phyloP scores from a whole-genome alignment of 352 stramenopile species.

The Phytophthora foliorum region DNA sequence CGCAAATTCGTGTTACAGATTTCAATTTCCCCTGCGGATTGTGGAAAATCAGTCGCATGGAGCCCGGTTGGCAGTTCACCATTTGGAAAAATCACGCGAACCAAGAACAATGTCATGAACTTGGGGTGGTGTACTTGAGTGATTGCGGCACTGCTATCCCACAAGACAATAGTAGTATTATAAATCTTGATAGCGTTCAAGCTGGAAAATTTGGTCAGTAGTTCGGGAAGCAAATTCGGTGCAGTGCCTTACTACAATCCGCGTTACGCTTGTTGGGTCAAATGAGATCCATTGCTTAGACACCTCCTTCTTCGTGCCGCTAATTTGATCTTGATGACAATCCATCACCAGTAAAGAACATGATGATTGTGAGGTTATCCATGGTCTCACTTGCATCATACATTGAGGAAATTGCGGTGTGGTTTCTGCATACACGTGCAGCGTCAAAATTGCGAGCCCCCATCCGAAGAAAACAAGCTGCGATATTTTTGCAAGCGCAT shows the following conservation, averaged over 20 bases:
- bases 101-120: constrained; percentile 45
- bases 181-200: constrained; percentile 39
- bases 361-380: constrained; percentile 16
- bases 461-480: constrained; percentile 32
- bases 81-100: constrained; percentile 37
- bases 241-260: constrained; percentile 23
- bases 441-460: constrained; percentile 22
- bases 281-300: constrained; percentile 14
- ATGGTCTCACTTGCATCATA: constrained; percentile 31
- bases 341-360: constrained; percentile 32
- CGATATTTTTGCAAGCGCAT: constrained; percentile 3
- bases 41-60: constrained; percentile 40
- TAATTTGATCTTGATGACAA: constrained; percentile 15
- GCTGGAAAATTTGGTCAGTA: constrained; percentile 10
- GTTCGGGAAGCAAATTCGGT: constrained; percentile 9
- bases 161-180: constrained; percentile 32
- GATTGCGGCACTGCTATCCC: constrained; percentile 31
- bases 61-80: constrained; percentile 44
- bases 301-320: constrained; percentile 15
- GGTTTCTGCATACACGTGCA: constrained; percentile 30
- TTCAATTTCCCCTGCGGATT: constrained; percentile 38
- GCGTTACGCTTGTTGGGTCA: constrained; percentile 19
- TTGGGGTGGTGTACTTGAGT: constrained; percentile 33
- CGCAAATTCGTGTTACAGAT: constrained; percentile 43
- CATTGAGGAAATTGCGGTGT: constrained; percentile 25